A percentile compares a stretch with the other conserved stretches of the same genome.
Evolutionary conservation across 2,329 filamentous ascomycete genomes (phyloP).

Genomic region (Verticillium isaacii): DNA sequence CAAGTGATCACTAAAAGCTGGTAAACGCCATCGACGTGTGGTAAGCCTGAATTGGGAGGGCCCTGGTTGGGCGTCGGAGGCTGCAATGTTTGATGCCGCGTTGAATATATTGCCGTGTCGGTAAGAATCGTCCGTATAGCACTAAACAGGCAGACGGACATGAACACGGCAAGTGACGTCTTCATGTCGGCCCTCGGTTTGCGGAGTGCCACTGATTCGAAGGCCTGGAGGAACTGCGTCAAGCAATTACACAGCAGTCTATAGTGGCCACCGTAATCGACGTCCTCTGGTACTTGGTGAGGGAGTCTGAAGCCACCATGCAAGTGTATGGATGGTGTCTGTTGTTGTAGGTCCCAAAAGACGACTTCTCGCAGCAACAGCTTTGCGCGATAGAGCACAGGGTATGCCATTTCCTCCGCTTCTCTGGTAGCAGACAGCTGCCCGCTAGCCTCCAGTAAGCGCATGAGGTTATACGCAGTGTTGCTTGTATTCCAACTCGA

Average conservation of each 20-base stretch:
- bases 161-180: constrained; percentile 47
- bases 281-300: constrained; percentile 30
- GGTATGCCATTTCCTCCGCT: constrained; percentile 42
- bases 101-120: constrained; percentile 32
- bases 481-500: constrained; percentile 46
- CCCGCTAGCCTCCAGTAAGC: constrained; percentile 46
- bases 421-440: constrained; percentile 43
- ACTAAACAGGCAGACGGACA: constrained; percentile 56
- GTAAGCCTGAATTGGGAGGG: constrained; percentile 3
- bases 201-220: constrained; percentile 40
- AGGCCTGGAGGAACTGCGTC: constrained; percentile 45
- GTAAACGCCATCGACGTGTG: constrained; percentile 28
- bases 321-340: constrained; percentile 37
- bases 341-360: constrained; percentile 48
- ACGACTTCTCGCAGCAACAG: constrained; percentile 49
- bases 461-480: constrained; percentile 46
- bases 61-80: constrained; percentile 5
- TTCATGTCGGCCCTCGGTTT: constrained; percentile 32
- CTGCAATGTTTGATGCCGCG: constrained; percentile 10
- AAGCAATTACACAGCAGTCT: constrained; percentile 46
- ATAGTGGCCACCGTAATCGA: constrained; percentile 41
- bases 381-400: constrained; percentile 49
- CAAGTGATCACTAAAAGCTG: constrained; percentile 47
- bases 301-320: constrained; percentile 16
- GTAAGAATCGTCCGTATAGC: constrained; percentile 46